These are phyloP conservation scores for Penicillium chermesinum DNA, from an alignment of 495 filamentous ascomycete genomes.

Conservation along the genomic window DNA sequence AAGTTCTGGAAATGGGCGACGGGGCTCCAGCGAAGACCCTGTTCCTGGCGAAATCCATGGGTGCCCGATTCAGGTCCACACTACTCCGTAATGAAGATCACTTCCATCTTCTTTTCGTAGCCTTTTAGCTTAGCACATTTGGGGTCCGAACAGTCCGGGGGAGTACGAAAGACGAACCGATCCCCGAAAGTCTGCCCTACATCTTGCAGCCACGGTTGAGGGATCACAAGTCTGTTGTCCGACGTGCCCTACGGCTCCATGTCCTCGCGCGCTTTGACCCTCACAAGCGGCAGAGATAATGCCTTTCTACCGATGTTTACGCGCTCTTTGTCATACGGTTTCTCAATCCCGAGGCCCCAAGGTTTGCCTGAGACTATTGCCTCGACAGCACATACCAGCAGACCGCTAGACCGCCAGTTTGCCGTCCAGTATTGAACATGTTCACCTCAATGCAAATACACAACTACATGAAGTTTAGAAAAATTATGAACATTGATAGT, in stretches of 20 bases:
- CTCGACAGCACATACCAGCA: too few relatives aligned
- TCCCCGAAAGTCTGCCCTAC: slow-evolving; percentile 2
- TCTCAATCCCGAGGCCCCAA: too few relatives aligned
- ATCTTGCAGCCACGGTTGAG: background rate
- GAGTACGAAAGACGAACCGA: slow-evolving; percentile 11
- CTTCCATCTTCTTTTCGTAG: slow-evolving; percentile 6
- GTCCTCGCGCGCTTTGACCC: background rate
- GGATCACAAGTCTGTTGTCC: background rate
- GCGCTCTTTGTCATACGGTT: background rate
- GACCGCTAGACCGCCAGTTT: background rate
- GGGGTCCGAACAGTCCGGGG: slow-evolving; percentile 1
- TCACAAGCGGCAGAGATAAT: background rate
- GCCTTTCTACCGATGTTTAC: background rate
- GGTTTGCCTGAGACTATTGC: background rate
- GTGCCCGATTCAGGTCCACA: background rate
- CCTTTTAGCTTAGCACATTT: background rate
- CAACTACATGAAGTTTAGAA: too few relatives aligned
- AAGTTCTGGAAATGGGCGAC: background rate
- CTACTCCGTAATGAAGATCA: slow-evolving; percentile 7
- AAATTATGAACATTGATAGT: too few relatives aligned
- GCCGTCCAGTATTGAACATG: too few relatives aligned
- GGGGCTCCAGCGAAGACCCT: slow-evolving; percentile 7
- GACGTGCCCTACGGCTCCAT: background rate
- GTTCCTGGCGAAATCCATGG: slow-evolving; percentile 19
- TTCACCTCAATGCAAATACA: too few relatives aligned